phyloP scores from a whole-genome alignment of 177 flowering plant species.

The Telopea speciosissima region DNA sequence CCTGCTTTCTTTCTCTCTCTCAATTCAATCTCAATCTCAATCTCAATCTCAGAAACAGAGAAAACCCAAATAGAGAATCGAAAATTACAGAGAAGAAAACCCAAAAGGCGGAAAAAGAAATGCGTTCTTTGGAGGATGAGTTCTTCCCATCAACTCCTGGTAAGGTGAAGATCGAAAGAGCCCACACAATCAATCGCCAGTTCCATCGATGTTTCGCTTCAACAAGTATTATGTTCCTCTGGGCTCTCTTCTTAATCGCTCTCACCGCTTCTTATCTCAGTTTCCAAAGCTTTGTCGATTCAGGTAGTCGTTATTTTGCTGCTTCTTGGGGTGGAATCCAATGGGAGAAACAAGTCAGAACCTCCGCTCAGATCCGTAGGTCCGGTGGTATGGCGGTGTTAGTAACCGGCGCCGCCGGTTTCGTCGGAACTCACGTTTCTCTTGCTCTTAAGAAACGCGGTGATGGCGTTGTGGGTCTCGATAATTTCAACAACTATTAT shows the following conservation, averaged over 20 bases:
- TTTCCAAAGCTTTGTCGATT: conserved; percentile 40
- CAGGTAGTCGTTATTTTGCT: too few relatives aligned
- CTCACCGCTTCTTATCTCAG: conserved; percentile 48
- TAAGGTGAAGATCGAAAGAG: conserved; percentile 46
- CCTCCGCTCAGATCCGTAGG: conserved; percentile 51
- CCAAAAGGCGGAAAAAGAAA: too few relatives aligned
- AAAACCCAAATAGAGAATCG: too few relatives aligned
- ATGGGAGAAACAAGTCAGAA: conserved; percentile 50
- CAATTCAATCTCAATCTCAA: too few relatives aligned
- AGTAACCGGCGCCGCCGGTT: conserved; percentile 70
- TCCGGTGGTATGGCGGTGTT: conserved; percentile 15
- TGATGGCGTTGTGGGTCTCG: conserved; percentile 65
- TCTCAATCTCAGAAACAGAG: too few relatives aligned
- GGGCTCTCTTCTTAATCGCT: conserved; percentile 18
- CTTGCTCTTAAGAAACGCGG: conserved; percentile 49
- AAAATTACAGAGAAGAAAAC: too few relatives aligned
- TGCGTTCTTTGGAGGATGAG: conserved; percentile 48
- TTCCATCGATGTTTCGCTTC: conserved; percentile 49
- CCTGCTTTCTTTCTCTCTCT: neutral
- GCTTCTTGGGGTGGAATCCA: conserved; percentile 31
- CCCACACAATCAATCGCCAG: conserved; percentile 31
- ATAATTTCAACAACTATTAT: conserved; percentile 45
- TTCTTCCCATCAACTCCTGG: conserved; percentile 62
- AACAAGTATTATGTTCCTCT: conserved; percentile 46
- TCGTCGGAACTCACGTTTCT: conserved; percentile 60